A percentile compares a stretch with the other conserved stretches of the same genome.
Conservation (phyloP, 1,284 basidiomycete genomes). For the Hemileccinum hortonii region DNA sequence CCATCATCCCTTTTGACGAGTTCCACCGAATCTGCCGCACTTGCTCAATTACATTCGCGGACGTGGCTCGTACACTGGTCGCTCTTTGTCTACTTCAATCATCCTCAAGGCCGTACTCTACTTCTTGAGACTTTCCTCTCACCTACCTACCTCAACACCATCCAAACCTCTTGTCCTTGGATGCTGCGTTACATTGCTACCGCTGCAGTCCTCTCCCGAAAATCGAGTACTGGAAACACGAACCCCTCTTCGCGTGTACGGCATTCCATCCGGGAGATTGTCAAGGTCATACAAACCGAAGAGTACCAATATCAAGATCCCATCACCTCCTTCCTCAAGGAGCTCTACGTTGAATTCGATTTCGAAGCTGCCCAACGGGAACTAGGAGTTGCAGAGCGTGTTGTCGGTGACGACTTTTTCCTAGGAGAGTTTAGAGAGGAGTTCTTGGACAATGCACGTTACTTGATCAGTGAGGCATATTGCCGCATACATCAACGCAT, state of each 20-base stretch:
- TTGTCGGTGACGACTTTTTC: constrained; percentile 94
- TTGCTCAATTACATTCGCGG: constrained; percentile 88
- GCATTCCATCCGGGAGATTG: constrained; percentile 84
- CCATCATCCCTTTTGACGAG: constrained; percentile 48
- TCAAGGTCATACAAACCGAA: constrained; percentile 89
- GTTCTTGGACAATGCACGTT: constrained; percentile 94
- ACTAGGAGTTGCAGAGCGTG: constrained; percentile 76
- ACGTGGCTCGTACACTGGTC: constrained; percentile 99
- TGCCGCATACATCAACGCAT: constrained; percentile 97
- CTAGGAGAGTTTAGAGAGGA: constrained; percentile 86
- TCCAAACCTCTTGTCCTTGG: constrained; percentile 96
- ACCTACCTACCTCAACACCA: constrained; percentile 96
- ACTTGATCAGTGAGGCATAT: constrained; percentile 95
- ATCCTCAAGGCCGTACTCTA: constrained; percentile 87
- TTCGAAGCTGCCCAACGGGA: constrained; percentile 87
- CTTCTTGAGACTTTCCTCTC: constrained; percentile 96
- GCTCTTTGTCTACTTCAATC: constrained; percentile 98
- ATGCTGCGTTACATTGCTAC: constrained; percentile 92
- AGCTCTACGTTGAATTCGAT: constrained; percentile 92
- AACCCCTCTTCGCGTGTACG: constrained; percentile 70
- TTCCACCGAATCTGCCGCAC: constrained; percentile 59
- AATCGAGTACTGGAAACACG: constrained; percentile 52
- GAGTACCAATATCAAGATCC: constrained; percentile 96
- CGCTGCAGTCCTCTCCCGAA: constrained; percentile 89
- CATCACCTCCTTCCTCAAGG: constrained; percentile 89